Percentiles rank a stretch among this genome's conserved stretches.
Evolutionary conservation across 352 stramenopile species (phyloP).

Genomic region (Sclerospora graminicola): DNA sequence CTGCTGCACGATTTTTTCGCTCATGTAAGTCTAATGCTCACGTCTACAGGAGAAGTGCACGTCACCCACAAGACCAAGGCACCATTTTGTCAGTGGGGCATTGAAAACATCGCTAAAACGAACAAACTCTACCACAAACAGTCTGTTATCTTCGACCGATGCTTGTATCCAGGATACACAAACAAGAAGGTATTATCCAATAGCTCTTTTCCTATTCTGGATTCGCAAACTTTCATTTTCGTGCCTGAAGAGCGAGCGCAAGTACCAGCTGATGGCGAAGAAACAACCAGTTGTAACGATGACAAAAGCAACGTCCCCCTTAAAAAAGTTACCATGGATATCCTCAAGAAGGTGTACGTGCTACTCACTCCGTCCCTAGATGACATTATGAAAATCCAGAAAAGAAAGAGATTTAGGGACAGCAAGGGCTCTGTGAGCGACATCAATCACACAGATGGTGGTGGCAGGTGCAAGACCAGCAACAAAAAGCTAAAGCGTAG

Average conservation of each 20-base stretch:
- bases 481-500: constrained; percentile 26
- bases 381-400: constrained; percentile 44
- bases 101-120: constrained; percentile 48
- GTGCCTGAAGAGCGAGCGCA: constrained; percentile 20
- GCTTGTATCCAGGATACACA: constrained; percentile 87
- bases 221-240: constrained; percentile 94
- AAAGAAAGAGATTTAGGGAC: constrained; percentile 20
- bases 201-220: constrained; percentile 93
- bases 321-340: constrained; percentile 39
- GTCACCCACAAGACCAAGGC: constrained; percentile 95
- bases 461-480: background rate
- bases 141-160: constrained; percentile 90
- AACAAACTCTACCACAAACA: constrained; percentile 44
- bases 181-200: constrained; percentile 94
- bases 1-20: constrained; percentile 87
- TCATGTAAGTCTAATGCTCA: constrained; percentile 40
- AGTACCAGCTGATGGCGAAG: constrained; percentile 3
- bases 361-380: constrained; percentile 51
- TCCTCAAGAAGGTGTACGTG: constrained; percentile 58
- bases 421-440: background rate
- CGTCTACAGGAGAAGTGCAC: constrained; percentile 80
- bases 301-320: constrained; percentile 8
- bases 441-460: constrained; percentile 1
- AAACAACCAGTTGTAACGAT: background rate
- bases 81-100: constrained; percentile 83